A percentile compares a stretch with the other conserved stretches of the same genome.
phyloP scores from a whole-genome alignment of 192 early-diverging fungal species.

The Umbelopsis ramanniana region DNA sequence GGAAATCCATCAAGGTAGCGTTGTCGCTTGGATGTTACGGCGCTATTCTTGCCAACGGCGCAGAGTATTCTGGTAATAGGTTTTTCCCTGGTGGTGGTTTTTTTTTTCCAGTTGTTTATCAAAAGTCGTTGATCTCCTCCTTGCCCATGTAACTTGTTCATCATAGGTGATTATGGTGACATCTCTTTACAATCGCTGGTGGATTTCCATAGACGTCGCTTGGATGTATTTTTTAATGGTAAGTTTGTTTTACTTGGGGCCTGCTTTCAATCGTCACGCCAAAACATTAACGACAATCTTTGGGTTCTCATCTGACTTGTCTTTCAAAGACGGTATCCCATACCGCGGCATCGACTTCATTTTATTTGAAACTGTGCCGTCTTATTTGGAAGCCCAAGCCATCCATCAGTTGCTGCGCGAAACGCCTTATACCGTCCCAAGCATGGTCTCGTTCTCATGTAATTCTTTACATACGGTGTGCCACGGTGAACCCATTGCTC shows the following conservation, averaged over 20 bases:
- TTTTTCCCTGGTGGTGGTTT: too few relatives aligned
- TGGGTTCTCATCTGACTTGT: neutral
- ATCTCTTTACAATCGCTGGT: constrained; percentile 43
- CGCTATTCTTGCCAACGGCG: constrained; percentile 61
- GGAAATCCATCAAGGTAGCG: constrained; percentile 47
- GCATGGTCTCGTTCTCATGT: constrained; percentile 67
- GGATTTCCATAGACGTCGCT: constrained; percentile 57
- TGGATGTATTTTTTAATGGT: constrained; percentile 44
- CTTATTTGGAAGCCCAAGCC: constrained; percentile 52
- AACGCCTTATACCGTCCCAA: constrained; percentile 41
- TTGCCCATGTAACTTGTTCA: neutral
- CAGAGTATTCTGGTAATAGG: constrained; percentile 65
- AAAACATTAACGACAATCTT: too few relatives aligned
- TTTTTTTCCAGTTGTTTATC: too few relatives aligned
- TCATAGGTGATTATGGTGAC: constrained; percentile 43
- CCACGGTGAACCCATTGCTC: constrained; percentile 54
- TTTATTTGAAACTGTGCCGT: constrained; percentile 74
- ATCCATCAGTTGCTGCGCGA: constrained; percentile 49
- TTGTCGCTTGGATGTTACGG: constrained; percentile 70
- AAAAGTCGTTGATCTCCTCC: too few relatives aligned
- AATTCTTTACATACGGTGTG: constrained; percentile 35
- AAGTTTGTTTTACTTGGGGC: neutral
- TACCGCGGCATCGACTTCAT: constrained; percentile 55
- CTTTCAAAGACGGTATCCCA: neutral
- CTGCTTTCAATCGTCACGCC: neutral